Conservation (phyloP, 139 green algal species). For the Picochlorum sp. region DNA sequence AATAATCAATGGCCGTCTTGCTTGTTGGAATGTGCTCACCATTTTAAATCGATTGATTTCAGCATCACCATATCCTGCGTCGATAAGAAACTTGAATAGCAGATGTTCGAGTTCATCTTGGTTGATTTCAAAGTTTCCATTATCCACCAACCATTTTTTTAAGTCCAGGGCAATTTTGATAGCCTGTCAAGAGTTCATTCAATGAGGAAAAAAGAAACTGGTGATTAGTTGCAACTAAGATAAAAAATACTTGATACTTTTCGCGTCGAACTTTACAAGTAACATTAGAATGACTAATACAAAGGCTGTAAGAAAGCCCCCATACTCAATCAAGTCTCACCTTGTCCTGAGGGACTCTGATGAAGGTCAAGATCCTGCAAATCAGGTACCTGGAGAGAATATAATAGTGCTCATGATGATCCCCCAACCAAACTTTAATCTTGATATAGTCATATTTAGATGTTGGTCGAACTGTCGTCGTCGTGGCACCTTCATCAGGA, state of each 20-base stretch:
- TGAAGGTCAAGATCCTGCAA: conserved; percentile 81
- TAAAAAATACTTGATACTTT: neutral
- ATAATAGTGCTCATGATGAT: conserved; percentile 74
- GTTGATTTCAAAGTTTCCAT: conserved; percentile 53
- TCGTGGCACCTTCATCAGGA: neutral
- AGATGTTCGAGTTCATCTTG: conserved; percentile 59
- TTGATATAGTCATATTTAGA: conserved; percentile 78
- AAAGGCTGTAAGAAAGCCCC: too few species aligned
- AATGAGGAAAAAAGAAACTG: too few species aligned
- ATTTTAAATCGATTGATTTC: conserved; percentile 73
- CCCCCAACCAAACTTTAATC: conserved; percentile 65
- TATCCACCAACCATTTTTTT: conserved; percentile 91
- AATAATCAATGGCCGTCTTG: conserved; percentile 66
- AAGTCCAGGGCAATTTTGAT: conserved; percentile 84
- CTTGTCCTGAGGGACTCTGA: conserved; percentile 68
- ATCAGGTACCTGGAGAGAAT: conserved; percentile 87
- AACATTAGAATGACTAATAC: neutral
- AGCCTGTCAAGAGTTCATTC: conserved; percentile 43
- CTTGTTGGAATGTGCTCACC: conserved; percentile 64
- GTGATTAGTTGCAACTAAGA: neutral
- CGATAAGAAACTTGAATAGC: conserved; percentile 66
- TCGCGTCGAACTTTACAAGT: neutral
- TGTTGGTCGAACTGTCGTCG: neutral
- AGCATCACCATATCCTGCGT: conserved; percentile 54
- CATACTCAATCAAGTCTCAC: too few species aligned